A percentile compares a stretch with the other conserved stretches of the same genome.
These are phyloP conservation scores for Leccinum subatratum DNA, from an alignment of 1,284 basidiomycete species.

Conservation along the genomic window DNA sequence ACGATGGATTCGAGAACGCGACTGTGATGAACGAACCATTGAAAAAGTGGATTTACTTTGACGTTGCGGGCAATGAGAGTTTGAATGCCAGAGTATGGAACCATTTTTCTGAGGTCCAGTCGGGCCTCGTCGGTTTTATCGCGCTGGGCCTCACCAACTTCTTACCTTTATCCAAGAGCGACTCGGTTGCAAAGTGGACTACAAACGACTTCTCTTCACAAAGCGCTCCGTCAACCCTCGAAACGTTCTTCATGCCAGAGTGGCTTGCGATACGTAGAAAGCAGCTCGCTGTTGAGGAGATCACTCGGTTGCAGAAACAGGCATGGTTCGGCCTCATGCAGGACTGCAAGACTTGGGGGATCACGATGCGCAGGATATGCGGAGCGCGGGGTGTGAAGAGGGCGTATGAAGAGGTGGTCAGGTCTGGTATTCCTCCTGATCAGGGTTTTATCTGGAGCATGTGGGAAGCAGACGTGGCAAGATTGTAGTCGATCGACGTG, in stretches of 20 bases:
- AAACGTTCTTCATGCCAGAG: slow-evolving; percentile 62
- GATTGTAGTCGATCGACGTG: slow-evolving; percentile 12
- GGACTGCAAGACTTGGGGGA: slow-evolving; percentile 49
- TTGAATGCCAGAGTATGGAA: slow-evolving; percentile 43
- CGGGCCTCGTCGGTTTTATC: slow-evolving; percentile 40
- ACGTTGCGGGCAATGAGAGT: slow-evolving; percentile 52
- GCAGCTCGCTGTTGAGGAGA: slow-evolving; percentile 43
- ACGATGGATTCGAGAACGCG: slow-evolving; percentile 39
- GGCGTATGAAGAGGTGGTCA: slow-evolving; percentile 44
- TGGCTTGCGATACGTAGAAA: slow-evolving; percentile 53
- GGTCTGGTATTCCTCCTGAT: slow-evolving; percentile 46
- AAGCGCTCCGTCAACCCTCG: slow-evolving; percentile 26
- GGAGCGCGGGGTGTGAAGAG: slow-evolving; percentile 44
- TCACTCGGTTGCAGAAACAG: slow-evolving; percentile 44
- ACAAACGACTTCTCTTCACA: slow-evolving; percentile 33
- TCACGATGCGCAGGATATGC: slow-evolving; percentile 43
- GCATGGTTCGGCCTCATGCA: slow-evolving; percentile 56
- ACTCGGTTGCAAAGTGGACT: slow-evolving; percentile 34
- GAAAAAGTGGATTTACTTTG: slow-evolving; percentile 52
- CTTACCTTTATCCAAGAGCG: slow-evolving; percentile 38
- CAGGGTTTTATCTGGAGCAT: slow-evolving; percentile 58
- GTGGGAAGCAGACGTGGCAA: slow-evolving; percentile 41
- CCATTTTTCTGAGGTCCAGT: slow-evolving; percentile 37
- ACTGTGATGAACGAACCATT: slow-evolving; percentile 25
- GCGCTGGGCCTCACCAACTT: slow-evolving; percentile 53